Base-by-base conservation (phyloP, 208 protist genomes). In the Trypanosomatidae sp. region DNA sequence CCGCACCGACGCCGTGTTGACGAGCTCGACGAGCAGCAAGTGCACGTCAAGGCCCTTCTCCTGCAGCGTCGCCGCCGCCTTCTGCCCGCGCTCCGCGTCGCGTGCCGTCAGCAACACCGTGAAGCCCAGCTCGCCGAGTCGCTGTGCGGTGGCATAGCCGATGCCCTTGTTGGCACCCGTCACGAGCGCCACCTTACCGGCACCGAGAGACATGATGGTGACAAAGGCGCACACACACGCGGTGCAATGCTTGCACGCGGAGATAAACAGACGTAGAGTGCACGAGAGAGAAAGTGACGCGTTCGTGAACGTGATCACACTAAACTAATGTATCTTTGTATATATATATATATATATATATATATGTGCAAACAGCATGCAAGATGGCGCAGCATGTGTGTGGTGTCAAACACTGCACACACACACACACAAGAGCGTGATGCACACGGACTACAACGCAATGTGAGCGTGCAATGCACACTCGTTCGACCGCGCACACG, bases 131-230 rank as follows among this genome's bases (percentile, higher is more conserved):
- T 83, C 70, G 39, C 51, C 74, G 6, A 81, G 48, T 33, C 68
- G 61, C 27, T 57, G 62, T 5, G 75, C 80, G 6, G 70, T 87
- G 27, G 76, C 69, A 21, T 82, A 57, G 25, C 88, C 88, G 33
- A 95, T 90, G 11, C 88, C 88, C 28, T 75, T 71, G 57, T 88
- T 91, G 15, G 53, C 79, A 28, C 88, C 88, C 6, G 84, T 89
- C 22, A 95, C 68, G 19, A 91, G 43, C 15, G 53, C 45, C 19
- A 78, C 61, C 27, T 61, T 78, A 20, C 50, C 52, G 38, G 61
- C 50, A 53, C 33, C 27, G 15, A n/a, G n/a, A n/a, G 61, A 62
- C 27, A 63, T 64, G 23, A 53, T 59, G 38, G 48, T 44, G 24
- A 60, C 47, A 22, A 69, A 69, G 5, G 68, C 56, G 32, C 65